A percentile compares a stretch with the other conserved stretches of the same genome.
These are phyloP conservation scores for Colletotrichum liaoningense DNA, from an alignment of 2,329 filamentous ascomycete species.

Conservation along the genomic window DNA sequence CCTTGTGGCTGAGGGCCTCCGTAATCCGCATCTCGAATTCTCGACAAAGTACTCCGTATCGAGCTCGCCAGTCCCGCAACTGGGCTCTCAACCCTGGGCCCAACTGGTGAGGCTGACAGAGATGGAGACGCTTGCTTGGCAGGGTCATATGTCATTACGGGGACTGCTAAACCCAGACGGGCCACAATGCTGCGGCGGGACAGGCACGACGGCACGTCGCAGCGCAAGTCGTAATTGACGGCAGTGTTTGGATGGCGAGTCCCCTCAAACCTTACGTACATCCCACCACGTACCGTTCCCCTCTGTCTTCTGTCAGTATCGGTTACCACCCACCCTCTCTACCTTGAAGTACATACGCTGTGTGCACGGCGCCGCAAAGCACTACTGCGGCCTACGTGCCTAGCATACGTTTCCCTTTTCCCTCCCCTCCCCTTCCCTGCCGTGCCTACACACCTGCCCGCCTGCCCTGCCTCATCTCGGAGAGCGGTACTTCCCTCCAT, in stretches of 20 bases:
- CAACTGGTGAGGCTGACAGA: constrained; percentile 15
- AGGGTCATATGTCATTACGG: constrained; percentile 35
- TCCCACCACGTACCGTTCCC: constrained; percentile 17
- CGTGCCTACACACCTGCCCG: neutral
- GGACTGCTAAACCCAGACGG: constrained; percentile 19
- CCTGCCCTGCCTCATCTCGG: constrained; percentile 16
- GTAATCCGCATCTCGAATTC: neutral
- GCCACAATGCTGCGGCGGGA: constrained; percentile 15
- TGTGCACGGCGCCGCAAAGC: constrained; percentile 1
- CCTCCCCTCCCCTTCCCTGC: neutral
- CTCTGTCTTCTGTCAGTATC: neutral
- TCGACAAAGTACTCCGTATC: constrained; percentile 1
- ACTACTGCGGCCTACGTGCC: constrained; percentile 1
- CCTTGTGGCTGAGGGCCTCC: neutral
- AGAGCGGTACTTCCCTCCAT: constrained; percentile 8
- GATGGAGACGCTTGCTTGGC: constrained; percentile 30
- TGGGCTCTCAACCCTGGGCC: constrained; percentile 20
- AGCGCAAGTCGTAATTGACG: constrained; percentile 24
- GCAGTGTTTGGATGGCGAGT: constrained; percentile 33
- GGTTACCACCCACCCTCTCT: neutral
- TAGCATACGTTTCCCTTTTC: constrained; percentile 15
- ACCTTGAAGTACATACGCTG: no score
- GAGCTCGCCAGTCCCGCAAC: constrained; percentile 14
- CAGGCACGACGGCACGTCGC: constrained; percentile 22
- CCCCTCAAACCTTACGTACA: constrained; percentile 29